Conservation (phyloP, 371 early-diverging fungal genomes). For the Mucor piriformis region DNA sequence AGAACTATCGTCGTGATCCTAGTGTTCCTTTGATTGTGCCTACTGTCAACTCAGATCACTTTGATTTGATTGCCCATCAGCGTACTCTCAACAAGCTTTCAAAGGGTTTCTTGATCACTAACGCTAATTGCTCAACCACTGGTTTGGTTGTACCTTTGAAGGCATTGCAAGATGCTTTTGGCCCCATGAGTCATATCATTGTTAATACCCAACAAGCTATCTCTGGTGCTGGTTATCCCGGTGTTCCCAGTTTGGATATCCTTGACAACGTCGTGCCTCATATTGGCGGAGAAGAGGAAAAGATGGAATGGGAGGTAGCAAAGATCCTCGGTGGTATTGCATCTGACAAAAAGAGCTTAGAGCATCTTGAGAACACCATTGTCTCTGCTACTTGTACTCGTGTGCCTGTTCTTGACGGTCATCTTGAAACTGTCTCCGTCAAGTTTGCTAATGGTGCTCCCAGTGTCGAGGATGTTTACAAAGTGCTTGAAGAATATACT, state of each 20-base stretch:
- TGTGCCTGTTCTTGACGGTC: constrained; percentile 96
- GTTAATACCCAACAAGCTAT: constrained; percentile 96
- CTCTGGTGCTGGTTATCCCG: constrained; percentile 96
- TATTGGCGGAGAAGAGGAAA: constrained; percentile 96
- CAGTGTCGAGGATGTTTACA: constrained; percentile 71
- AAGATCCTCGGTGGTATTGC: constrained; percentile 88
- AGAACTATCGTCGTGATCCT: constrained; percentile 90
- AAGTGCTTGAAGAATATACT: constrained; percentile 70
- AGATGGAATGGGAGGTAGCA: constrained; percentile 92
- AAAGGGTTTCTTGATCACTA: constrained; percentile 93
- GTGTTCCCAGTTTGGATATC: constrained; percentile 92
- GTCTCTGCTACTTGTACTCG: constrained; percentile 96
- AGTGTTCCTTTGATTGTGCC: constrained; percentile 93
- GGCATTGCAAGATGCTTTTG: constrained; percentile 89
- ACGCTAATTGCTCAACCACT: constrained; percentile 97
- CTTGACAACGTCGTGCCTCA: constrained; percentile 93
- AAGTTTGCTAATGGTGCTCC: constrained; percentile 69
- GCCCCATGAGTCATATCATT: constrained; percentile 74
- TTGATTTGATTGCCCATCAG: constrained; percentile 80
- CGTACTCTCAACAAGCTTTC: constrained; percentile 59
- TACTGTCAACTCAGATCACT: constrained; percentile 86
- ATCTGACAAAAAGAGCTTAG: constrained; percentile 52
- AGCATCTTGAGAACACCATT: constrained; percentile 51
- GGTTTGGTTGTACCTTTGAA: constrained; percentile 92
- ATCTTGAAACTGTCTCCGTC: constrained; percentile 86